Evolutionary conservation across 768 basidiomycete species (phyloP).

Genomic region (Pleurotus sapidus): DNA sequence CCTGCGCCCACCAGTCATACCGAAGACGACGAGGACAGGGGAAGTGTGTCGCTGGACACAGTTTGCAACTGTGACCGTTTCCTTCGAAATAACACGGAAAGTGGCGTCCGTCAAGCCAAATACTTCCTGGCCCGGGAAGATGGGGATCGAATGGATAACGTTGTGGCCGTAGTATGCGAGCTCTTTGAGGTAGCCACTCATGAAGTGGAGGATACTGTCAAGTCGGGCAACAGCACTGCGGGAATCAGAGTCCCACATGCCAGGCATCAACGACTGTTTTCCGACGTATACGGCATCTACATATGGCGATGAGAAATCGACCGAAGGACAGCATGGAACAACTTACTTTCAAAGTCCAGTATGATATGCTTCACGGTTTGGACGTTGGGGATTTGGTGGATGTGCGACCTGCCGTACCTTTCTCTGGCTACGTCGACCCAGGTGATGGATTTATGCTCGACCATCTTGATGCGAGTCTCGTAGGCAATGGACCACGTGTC

Average conservation of each 20-base stretch:
- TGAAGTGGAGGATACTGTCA: background rate
- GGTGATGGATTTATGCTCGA: background rate
- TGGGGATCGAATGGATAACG: conserved; percentile 1
- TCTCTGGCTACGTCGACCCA: background rate
- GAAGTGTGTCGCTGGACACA: background rate
- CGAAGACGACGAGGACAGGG: background rate
- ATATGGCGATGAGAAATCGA: no score
- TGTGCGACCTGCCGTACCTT: background rate
- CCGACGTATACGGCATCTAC: conserved; percentile 12
- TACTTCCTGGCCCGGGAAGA: background rate
- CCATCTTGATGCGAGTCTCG: conserved; percentile 4
- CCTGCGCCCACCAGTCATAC: background rate
- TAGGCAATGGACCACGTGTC: conserved; percentile 1
- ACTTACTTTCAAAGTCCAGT: conserved; percentile 14
- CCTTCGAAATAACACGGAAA: conserved; percentile 3
- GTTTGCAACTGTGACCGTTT: background rate
- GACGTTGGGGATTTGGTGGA: background rate
- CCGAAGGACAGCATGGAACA: background rate
- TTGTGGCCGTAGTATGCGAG: background rate
- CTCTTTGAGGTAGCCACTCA: background rate
- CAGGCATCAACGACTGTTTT: conserved; percentile 13
- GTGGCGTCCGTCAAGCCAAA: conserved; percentile 1
- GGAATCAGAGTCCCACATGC: conserved; percentile 9
- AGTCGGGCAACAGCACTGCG: background rate
- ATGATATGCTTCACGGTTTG: conserved; percentile 9